A percentile compares a stretch with the other conserved stretches of the same genome.
Evolutionary conservation across 2,329 filamentous ascomycete genomes (phyloP).

Genomic region (Alternaria sp.): DNA sequence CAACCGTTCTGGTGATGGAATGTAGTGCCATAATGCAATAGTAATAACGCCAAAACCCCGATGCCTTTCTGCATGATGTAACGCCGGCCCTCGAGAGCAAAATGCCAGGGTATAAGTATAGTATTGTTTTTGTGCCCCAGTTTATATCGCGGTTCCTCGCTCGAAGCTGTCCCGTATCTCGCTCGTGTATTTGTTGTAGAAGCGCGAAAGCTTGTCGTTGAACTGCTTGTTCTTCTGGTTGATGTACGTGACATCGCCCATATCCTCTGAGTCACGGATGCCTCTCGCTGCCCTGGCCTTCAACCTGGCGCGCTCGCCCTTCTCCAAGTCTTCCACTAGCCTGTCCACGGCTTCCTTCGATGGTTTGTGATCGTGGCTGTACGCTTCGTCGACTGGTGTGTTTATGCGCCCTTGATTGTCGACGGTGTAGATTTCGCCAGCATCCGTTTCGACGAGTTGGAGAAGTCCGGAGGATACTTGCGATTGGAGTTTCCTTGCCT

Average conservation of each 20-base stretch:
- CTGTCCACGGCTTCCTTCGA: slow-evolving; percentile 86
- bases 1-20: not conserved
- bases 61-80: not conserved
- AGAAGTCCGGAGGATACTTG: slow-evolving; percentile 84
- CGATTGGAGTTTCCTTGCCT: slow-evolving; percentile 81
- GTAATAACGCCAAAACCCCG: not conserved
- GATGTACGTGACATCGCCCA: slow-evolving; percentile 95
- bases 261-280: slow-evolving; percentile 72
- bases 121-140: not conserved
- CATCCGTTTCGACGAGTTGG: slow-evolving; percentile 94
- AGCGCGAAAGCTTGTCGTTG: slow-evolving; percentile 93
- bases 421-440: slow-evolving; percentile 85
- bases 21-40: not conserved
- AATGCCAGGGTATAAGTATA: slow-evolving; percentile 34
- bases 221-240: slow-evolving; percentile 99
- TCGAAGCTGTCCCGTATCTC: slow-evolving; percentile 98
- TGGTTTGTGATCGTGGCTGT: slow-evolving; percentile 84
- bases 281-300: slow-evolving; percentile 86
- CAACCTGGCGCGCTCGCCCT: slow-evolving; percentile 83
- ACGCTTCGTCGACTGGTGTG: slow-evolving; percentile 81
- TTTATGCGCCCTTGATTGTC: slow-evolving; percentile 92
- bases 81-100: slow-evolving; percentile 10
- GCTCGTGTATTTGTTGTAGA: slow-evolving; percentile 98
- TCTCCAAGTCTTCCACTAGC: slow-evolving; percentile 82
- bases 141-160: slow-evolving; percentile 89